Conservation (phyloP, 2,329 filamentous ascomycete species). For the Colletotrichum salicis region DNA sequence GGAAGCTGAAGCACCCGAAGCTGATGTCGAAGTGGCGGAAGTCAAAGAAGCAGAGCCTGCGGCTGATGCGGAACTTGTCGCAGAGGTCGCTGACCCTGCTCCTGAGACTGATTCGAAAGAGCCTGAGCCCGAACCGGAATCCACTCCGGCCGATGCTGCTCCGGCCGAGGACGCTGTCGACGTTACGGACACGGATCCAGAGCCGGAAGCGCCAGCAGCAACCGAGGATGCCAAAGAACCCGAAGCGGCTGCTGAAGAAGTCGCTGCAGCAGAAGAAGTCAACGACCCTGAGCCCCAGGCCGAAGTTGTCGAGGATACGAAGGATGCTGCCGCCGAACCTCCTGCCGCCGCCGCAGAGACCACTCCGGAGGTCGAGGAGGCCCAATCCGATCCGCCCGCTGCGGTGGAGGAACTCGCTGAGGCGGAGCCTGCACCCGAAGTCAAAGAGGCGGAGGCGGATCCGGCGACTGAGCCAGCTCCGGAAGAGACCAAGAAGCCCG, state of each 20-base stretch:
- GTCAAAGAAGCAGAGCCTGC: background rate
- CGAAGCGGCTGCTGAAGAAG: background rate
- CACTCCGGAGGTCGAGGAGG: background rate
- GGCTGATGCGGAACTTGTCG: background rate
- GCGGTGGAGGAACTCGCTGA: background rate
- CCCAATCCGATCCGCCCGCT: background rate
- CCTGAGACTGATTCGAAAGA: background rate
- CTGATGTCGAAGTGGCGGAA: background rate
- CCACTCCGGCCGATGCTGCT: background rate
- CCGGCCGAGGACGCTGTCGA: background rate
- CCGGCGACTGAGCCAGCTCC: background rate
- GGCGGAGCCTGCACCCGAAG: slow-evolving; percentile 6
- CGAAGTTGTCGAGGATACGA: background rate
- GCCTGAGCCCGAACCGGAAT: background rate
- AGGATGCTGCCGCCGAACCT: background rate
- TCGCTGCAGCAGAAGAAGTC: background rate
- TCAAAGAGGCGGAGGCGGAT: slow-evolving; percentile 6
- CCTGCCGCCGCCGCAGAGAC: background rate
- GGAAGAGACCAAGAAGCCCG: background rate
- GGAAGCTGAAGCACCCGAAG: background rate
- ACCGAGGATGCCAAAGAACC: background rate
- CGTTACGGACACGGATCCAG: background rate
- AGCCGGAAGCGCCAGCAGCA: background rate
- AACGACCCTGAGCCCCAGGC: background rate
- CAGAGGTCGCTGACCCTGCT: background rate